Conservation (phyloP, 306 rosid species). For the Prosopis cineraria region DNA sequence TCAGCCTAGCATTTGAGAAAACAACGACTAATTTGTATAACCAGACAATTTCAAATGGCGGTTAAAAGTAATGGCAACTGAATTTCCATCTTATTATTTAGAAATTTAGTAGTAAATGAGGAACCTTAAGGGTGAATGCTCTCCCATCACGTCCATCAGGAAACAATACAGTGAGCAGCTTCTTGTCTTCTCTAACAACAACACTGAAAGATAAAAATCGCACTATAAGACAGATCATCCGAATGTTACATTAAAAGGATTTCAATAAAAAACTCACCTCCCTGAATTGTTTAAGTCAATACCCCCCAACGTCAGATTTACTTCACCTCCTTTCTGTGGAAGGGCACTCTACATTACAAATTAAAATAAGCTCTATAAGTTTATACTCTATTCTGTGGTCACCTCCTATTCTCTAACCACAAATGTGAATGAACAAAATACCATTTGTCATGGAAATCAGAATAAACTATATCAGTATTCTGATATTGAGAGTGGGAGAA, state of each 20-base stretch:
- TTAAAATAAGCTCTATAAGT: constrained; percentile 3
- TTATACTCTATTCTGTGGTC: not conserved
- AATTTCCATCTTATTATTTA: not conserved
- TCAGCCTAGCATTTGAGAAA: constrained; percentile 70
- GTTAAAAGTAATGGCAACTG: constrained; percentile 9
- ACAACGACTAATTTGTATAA: constrained; percentile 1
- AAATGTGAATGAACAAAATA: constrained; percentile 7
- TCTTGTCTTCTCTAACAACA: constrained; percentile 99
- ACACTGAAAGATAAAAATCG: constrained; percentile 64
- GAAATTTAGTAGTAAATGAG: constrained; percentile 28
- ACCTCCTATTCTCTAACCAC: constrained; percentile 12
- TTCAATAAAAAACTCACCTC: constrained; percentile 56
- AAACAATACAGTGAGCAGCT: constrained; percentile 91
- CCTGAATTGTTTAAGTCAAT: constrained; percentile 99
- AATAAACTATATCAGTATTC: constrained; percentile 22
- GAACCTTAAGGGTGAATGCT: constrained; percentile 98
- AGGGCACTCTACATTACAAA: constrained; percentile 75
- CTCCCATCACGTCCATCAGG: constrained; percentile 99
- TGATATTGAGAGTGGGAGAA: constrained; percentile 5
- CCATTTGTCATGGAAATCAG: constrained; percentile 7
- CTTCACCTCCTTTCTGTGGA: constrained; percentile 98
- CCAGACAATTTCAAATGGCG: constrained; percentile 5
- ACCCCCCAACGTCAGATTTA: constrained; percentile 94
- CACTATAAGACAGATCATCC: constrained; percentile 32
- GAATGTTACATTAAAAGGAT: constrained; percentile 15